Base-by-base conservation (phyloP, 345 rosid species). In the Linum lewisii region DNA sequence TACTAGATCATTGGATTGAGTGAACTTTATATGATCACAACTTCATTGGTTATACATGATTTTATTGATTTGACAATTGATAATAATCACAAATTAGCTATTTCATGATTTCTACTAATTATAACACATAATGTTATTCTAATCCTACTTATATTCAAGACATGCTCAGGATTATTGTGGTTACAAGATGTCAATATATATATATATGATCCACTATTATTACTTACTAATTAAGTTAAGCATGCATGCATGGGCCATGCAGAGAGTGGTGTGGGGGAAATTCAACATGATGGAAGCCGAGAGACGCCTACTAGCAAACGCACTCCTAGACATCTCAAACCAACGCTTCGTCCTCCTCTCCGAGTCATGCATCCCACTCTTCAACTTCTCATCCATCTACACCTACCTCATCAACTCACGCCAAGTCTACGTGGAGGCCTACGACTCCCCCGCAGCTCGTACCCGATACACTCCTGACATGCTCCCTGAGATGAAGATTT, bases 401-500 rank as follows among this genome's bases (percentile, higher is more conserved):
- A 51, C 45, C 54, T 66, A 71, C 64, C 69, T 74, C 20, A 18
- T 63, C 60, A 71, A 71, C 34, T 45, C 78, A 13, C 52, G 2
- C 20, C 67, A 36, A 2, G 25, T 21, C 56, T 24, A 52, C 59
- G 85, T 88, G 2, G 83, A 83, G 54, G 71, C 79, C 53, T 86
- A 82, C 26, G 92, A 86, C 63, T 66, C 77, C 55, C 67, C 80
- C 0, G 86, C 79, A 0, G 96, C 95, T 6, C 83, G 88, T 0
- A 92, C 95, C 44, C 77, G 98, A 8, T 91, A 88, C 63, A 77
- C 45, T 64, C 64, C 38, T 0, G 60, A 47, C 24, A 82, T 91
- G 95, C 67, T 72, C 21, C 96, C 98, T 11, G 66, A 64, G 4
- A 54, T 91, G 55, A 60, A 24, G 13, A 38, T 84, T 8, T 37